phyloP scores from a whole-genome alignment of 768 basidiomycete species.

The Collybiopsis luxurians region DNA sequence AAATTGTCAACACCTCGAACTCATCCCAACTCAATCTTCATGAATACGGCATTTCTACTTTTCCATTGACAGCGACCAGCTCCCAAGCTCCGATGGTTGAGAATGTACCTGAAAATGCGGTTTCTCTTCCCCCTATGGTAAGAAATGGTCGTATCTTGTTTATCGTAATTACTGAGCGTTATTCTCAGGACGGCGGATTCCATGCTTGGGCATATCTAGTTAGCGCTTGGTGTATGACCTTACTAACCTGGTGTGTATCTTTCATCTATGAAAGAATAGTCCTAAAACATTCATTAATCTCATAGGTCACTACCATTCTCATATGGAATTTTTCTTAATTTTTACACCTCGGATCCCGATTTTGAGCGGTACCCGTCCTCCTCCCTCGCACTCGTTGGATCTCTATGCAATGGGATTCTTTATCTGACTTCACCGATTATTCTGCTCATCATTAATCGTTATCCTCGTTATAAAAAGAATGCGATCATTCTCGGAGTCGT shows the following conservation, averaged over 20 bases:
- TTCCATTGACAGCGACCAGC: neutral
- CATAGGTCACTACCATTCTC: constrained; percentile 22
- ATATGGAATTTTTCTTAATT: constrained; percentile 24
- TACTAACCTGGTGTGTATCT: constrained; percentile 19
- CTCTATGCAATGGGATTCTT: constrained; percentile 23
- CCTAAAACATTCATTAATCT: neutral
- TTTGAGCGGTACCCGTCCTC: constrained; percentile 16
- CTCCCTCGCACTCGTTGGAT: constrained; percentile 24
- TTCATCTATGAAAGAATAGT: neutral
- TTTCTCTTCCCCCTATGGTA: constrained; percentile 1
- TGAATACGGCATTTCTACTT: too few species aligned
- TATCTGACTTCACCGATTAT: constrained; percentile 20
- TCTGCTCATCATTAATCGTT: constrained; percentile 19
- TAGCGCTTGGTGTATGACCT: constrained; percentile 22
- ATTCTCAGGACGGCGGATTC: constrained; percentile 8
- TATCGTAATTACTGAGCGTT: neutral
- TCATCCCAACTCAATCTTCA: too few species aligned
- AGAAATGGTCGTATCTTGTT: neutral
- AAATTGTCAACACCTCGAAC: too few species aligned
- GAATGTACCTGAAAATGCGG: neutral
- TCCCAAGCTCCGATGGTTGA: neutral
- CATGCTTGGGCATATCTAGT: constrained; percentile 15
- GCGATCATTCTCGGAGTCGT: constrained; percentile 18
- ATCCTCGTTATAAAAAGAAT: constrained; percentile 16
- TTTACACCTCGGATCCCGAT: constrained; percentile 17